A percentile compares a stretch with the other conserved stretches of the same genome.
These are phyloP conservation scores for Monosporascus sp. DNA, from an alignment of 2,329 filamentous ascomycete species.

Conservation along the genomic window DNA sequence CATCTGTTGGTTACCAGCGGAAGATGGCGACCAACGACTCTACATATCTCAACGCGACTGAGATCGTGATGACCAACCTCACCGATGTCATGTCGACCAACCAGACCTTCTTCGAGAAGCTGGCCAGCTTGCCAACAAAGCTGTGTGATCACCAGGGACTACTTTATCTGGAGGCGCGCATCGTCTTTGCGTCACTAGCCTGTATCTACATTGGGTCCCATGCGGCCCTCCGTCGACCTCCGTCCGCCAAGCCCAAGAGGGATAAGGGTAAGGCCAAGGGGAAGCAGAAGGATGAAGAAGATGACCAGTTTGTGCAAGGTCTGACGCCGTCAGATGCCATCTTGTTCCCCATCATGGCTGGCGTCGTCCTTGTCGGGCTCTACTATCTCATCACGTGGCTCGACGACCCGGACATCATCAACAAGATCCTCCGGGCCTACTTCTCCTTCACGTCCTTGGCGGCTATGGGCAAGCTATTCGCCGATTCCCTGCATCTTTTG, in stretches of 20 bases:
- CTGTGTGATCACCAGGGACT: conserved; percentile 31
- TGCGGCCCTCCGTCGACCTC: conserved; percentile 76
- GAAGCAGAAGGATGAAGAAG: conserved; percentile 42
- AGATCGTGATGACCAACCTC: conserved; percentile 16
- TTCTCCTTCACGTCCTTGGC: conserved; percentile 76
- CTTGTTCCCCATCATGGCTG: conserved; percentile 76
- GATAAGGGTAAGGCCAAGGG: conserved; percentile 36
- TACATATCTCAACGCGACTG: conserved; percentile 12
- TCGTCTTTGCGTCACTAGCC: conserved; percentile 63
- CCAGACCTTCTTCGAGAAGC: conserved; percentile 23
- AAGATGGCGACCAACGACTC: conserved; percentile 21
- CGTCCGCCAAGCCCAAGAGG: conserved; percentile 62
- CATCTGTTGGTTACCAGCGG: not conserved
- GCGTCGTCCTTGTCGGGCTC: conserved; percentile 62
- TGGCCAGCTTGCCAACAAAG: conserved; percentile 22
- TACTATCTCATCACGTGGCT: conserved; percentile 90
- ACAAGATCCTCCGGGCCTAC: conserved; percentile 77
- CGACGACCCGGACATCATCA: conserved; percentile 73
- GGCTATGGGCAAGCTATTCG: conserved; percentile 66
- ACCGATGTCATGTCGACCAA: conserved; percentile 10
- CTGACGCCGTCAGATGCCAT: conserved; percentile 75
- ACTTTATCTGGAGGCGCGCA: conserved; percentile 40
- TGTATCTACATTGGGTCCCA: conserved; percentile 83
- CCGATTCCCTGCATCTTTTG: conserved; percentile 61
- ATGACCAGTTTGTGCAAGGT: conserved; percentile 52